Percentiles rank a stretch among this genome's conserved stretches.
Evolutionary conservation across 768 basidiomycete species (phyloP).

Genomic region (Psilocybe subaeruginosa): DNA sequence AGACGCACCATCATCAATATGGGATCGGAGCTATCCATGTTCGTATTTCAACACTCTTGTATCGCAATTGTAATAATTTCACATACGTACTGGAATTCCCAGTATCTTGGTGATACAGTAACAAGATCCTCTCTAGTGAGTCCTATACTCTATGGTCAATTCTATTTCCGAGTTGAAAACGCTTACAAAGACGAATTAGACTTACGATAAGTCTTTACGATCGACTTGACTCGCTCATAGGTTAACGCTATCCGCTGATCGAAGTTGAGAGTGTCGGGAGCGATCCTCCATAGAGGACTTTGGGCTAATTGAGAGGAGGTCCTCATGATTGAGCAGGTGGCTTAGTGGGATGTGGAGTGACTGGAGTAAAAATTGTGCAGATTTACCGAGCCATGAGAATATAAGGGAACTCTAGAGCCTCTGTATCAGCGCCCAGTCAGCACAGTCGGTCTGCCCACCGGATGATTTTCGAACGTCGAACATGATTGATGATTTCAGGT

Average conservation of each 20-base stretch:
- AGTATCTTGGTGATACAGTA: neutral
- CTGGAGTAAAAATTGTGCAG: neutral
- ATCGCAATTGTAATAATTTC: neutral
- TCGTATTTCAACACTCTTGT: neutral
- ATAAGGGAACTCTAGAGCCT: neutral
- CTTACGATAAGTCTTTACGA: slow-evolving; percentile 12
- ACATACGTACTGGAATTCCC: neutral
- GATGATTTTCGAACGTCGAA: too few relatives aligned
- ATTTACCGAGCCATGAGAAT: neutral
- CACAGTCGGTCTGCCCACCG: too few relatives aligned
- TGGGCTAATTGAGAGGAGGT: slow-evolving; percentile 15
- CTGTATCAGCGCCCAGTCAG: neutral
- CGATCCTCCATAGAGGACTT: slow-evolving; percentile 6
- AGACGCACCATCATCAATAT: neutral
- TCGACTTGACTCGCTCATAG: slow-evolving; percentile 7
- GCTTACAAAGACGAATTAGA: neutral
- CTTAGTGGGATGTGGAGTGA: neutral
- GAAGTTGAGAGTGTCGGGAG: slow-evolving; percentile 3
- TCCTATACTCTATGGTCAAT: neutral
- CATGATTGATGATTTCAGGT: neutral
- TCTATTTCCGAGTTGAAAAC: neutral
- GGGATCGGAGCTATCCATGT: neutral
- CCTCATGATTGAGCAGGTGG: slow-evolving; percentile 45
- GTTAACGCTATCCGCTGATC: slow-evolving; percentile 9
- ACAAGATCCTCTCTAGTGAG: neutral